These are phyloP conservation scores for Bertia moriformis DNA, from an alignment of 2,329 filamentous ascomycete species.

Conservation along the genomic window DNA sequence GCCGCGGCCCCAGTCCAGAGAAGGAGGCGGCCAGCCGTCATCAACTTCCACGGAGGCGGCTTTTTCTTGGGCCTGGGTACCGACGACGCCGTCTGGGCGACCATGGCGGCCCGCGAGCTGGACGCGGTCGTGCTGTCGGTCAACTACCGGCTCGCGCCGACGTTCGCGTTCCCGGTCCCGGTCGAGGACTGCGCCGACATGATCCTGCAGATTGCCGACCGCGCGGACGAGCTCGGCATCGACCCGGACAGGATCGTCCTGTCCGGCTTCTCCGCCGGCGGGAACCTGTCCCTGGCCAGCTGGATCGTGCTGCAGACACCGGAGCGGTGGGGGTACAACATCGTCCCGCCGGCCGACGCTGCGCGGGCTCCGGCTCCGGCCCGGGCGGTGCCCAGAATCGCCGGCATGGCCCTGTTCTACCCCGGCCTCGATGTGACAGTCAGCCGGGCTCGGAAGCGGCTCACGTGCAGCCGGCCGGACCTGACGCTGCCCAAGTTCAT, in stretches of 20 bases:
- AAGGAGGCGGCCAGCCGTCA: constrained; percentile 24
- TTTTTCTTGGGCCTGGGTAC: constrained; percentile 49
- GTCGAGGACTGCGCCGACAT: constrained; percentile 54
- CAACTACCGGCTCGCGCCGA: constrained; percentile 55
- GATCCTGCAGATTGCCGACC: constrained; percentile 40
- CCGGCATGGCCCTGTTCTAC: constrained; percentile 43
- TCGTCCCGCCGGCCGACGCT: constrained; percentile 13
- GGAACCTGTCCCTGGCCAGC: constrained; percentile 33
- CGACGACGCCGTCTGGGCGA: constrained; percentile 48
- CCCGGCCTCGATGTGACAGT: constrained; percentile 47
- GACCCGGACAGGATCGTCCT: constrained; percentile 39
- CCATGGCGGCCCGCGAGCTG: constrained; percentile 31
- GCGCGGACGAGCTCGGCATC: constrained; percentile 40
- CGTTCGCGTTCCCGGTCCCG: constrained; percentile 46
- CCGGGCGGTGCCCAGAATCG: constrained; percentile 25
- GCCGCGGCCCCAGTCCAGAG: constrained; percentile 17
- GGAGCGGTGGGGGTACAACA: constrained; percentile 20
- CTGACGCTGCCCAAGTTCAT: constrained; percentile 40
- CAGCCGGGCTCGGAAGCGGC: constrained; percentile 36
- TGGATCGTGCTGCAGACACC: constrained; percentile 30
- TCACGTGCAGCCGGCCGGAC: constrained; percentile 36
- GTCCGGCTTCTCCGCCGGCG: constrained; percentile 52
- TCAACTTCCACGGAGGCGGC: constrained; percentile 56
- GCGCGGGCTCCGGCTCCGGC: no score
- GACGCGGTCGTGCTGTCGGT: constrained; percentile 46